Conservation (phyloP, 257 asterid species). For the Penstemon barbatus region DNA sequence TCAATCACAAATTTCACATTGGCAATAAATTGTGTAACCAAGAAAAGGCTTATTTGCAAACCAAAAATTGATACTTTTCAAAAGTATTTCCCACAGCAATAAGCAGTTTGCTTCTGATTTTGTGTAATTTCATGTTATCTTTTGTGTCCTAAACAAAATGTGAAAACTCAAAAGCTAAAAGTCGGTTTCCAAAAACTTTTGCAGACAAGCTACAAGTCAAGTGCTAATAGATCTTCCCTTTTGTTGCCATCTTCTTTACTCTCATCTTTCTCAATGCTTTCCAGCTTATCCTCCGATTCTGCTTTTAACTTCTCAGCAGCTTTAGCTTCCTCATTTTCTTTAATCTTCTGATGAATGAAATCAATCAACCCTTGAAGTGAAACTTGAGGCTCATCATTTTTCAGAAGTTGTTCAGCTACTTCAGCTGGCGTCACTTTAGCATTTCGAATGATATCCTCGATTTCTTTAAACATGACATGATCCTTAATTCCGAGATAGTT, state of each 20-base stretch:
- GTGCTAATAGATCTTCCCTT: not conserved
- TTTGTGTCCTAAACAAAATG: conserved; percentile 33
- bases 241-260: conserved; percentile 2
- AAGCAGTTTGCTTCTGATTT: not conserved
- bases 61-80: no score
- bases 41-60: no score
- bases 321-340: conserved; percentile 30
- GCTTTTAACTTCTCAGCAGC: conserved; percentile 15
- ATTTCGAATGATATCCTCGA: conserved; percentile 42
- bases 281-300: conserved; percentile 6
- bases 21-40: no score
- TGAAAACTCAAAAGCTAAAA: no score
- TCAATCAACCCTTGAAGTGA: conserved; percentile 48
- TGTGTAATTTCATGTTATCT: not conserved
- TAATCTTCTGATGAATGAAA: conserved; percentile 41
- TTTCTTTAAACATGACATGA: conserved; percentile 44
- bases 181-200: no score
- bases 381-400: conserved; percentile 43
- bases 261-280: conserved; percentile 6
- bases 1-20: no score
- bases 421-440: conserved; percentile 63
- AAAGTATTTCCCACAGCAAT: not conserved
- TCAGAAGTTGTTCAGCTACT: conserved; percentile 72
- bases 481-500: conserved; percentile 51
- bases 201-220: no score